Evolutionary conservation across 179 eudicot genomes (phyloP).

Genomic region (Silene vulgaris): DNA sequence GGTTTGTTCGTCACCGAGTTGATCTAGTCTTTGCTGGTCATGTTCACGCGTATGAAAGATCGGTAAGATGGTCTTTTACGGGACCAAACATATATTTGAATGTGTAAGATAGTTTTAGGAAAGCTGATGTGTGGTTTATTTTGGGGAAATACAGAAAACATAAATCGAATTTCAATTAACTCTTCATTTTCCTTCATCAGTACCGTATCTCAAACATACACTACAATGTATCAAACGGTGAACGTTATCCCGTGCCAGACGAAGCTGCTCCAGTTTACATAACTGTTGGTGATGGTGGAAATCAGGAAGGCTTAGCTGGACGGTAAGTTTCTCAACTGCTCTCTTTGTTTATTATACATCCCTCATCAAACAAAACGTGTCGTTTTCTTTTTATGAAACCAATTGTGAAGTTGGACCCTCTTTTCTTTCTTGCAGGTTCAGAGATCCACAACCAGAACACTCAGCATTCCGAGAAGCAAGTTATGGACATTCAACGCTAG

Average conservation of each 20-base stretch:
- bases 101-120: not conserved
- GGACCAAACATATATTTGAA: not conserved
- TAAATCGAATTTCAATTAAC: not conserved
- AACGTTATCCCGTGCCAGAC: constrained; percentile 57
- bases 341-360: not conserved
- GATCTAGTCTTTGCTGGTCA: constrained; percentile 83
- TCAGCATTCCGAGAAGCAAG: constrained; percentile 95
- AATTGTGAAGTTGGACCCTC: not conserved
- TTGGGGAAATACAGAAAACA: too few species aligned
- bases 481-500: constrained; percentile 88
- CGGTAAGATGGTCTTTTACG: constrained; percentile 40
- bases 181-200: constrained; percentile 34
- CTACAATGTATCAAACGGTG: constrained; percentile 55
- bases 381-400: not conserved
- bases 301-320: constrained; percentile 88
- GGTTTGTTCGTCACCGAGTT: constrained; percentile 73
- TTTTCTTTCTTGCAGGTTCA: constrained; percentile 48
- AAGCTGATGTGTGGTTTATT: not conserved
- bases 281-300: constrained; percentile 96
- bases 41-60: constrained; percentile 97
- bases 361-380: not conserved
- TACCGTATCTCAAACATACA: constrained; percentile 73
- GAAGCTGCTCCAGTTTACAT: constrained; percentile 77
- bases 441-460: constrained; percentile 89
- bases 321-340: constrained; percentile 29